A percentile compares a stretch with the other conserved stretches of the same genome.
phyloP scores from a whole-genome alignment of 805 yeast species.

The Tetrapisispora namnaoensis region DNA sequence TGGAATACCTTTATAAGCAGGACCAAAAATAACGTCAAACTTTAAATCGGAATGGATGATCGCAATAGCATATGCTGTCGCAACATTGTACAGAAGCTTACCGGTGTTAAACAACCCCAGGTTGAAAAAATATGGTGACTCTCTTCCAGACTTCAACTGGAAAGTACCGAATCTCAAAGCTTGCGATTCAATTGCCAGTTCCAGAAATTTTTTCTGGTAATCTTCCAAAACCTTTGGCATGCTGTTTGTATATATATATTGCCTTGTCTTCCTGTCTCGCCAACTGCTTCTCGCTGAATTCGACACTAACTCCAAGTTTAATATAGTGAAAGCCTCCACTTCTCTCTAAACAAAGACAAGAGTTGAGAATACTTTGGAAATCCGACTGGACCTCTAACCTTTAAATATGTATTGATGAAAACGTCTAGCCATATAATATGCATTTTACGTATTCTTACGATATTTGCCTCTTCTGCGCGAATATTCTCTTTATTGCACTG shows the following conservation, averaged over 20 bases:
- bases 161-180: slow-evolving; percentile 84
- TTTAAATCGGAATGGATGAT: slow-evolving; percentile 72
- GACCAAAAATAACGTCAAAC: slow-evolving; percentile 90
- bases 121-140: slow-evolving; percentile 94
- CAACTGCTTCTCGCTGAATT: neutral
- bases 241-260: neutral
- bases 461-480: too few species aligned
- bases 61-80: slow-evolving; percentile 81
- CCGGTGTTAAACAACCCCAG: slow-evolving; percentile 86
- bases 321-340: too few species aligned
- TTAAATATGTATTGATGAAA: too few species aligned
- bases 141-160: slow-evolving; percentile 85
- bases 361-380: too few species aligned
- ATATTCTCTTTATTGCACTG: too few species aligned
- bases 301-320: too few species aligned
- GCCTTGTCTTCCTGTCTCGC: neutral
- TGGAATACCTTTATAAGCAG: slow-evolving; percentile 97
- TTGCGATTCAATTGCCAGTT: slow-evolving; percentile 68
- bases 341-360: too few species aligned
- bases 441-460: too few species aligned
- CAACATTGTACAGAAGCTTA: slow-evolving; percentile 64
- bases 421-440: too few species aligned
- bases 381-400: too few species aligned
- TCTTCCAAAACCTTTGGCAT: slow-evolving; percentile 25
- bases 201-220: slow-evolving; percentile 60